Percentiles rank a stretch among this genome's conserved stretches.
These are phyloP conservation scores for Lactuca sativa DNA, from an alignment of 129 eudicot species.

Conservation along the genomic window DNA sequence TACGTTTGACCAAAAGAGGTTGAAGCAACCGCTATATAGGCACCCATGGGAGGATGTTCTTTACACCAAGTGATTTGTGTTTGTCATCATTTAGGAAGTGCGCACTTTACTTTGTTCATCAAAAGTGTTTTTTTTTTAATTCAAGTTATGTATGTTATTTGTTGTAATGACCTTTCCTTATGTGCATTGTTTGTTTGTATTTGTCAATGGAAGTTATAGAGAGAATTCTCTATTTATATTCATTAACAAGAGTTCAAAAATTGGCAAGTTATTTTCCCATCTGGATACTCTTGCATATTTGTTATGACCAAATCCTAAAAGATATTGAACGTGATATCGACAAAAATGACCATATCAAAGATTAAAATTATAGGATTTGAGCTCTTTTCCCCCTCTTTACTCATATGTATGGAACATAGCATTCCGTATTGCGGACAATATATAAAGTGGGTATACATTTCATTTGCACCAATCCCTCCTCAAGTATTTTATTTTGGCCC, in stretches of 20 bases:
- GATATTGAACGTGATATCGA: too few relatives aligned
- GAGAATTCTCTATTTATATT: conserved; percentile 9
- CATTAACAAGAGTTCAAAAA: background rate
- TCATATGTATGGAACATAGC: too few relatives aligned
- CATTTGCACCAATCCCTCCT: too few relatives aligned
- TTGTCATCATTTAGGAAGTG: conserved; percentile 2
- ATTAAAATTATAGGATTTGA: too few relatives aligned
- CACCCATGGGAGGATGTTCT: conserved; percentile 99
- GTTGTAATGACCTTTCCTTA: conserved; percentile 32
- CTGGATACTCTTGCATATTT: too few relatives aligned
- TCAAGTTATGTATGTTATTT: conserved; percentile 11
- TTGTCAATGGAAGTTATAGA: conserved; percentile 25
- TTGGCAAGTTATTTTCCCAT: too few relatives aligned
- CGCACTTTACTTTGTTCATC: conserved; percentile 3
- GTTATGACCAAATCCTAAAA: too few relatives aligned
- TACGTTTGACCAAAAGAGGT: conserved; percentile 95
- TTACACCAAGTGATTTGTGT: conserved; percentile 72
- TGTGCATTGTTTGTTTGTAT: conserved; percentile 29
- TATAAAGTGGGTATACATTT: too few relatives aligned
- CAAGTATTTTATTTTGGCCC: too few relatives aligned
- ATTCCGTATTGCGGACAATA: too few relatives aligned
- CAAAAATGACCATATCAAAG: too few relatives aligned
- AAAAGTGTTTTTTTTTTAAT: conserved; percentile 16
- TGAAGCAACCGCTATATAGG: conserved; percentile 99
- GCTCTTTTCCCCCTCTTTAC: too few relatives aligned